These are phyloP conservation scores for Wickerhamomyces sydowiorum DNA, from an alignment of 805 yeast species.

Conservation along the genomic window DNA sequence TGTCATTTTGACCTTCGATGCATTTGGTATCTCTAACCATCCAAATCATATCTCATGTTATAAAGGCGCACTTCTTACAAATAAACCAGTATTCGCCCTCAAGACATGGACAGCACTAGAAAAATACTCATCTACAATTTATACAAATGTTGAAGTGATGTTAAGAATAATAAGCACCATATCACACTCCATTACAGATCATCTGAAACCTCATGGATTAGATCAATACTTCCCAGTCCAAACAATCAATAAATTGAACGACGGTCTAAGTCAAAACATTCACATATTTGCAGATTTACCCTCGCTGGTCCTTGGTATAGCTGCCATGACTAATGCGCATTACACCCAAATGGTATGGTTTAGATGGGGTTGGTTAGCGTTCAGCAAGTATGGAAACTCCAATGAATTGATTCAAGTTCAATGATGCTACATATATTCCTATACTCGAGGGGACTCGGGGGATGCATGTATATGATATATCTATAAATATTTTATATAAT, in stretches of 20 bases:
- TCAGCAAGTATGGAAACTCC: slow-evolving; percentile 70
- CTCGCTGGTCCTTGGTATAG: slow-evolving; percentile 30
- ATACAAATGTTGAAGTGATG: slow-evolving; percentile 5
- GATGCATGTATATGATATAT: background rate
- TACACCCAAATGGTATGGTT: slow-evolving; percentile 93
- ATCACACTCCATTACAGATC: background rate
- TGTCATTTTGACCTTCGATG: slow-evolving; percentile 73
- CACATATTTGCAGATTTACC: slow-evolving; percentile 30
- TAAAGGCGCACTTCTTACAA: slow-evolving; percentile 31
- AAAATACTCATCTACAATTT: slow-evolving; percentile 43
- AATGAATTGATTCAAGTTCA: slow-evolving; percentile 49
- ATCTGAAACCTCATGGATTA: slow-evolving; percentile 6
- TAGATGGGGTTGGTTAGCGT: slow-evolving; percentile 78
- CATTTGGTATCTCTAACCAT: slow-evolving; percentile 76
- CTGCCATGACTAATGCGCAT: slow-evolving; percentile 82
- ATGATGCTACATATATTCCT: slow-evolving; percentile 5
- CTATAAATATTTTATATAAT: background rate
- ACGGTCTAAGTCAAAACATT: slow-evolving; percentile 27
- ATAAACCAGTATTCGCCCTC: slow-evolving; percentile 21
- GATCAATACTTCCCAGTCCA: slow-evolving; percentile 13
- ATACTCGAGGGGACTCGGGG: no score
- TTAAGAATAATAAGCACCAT: slow-evolving; percentile 1
- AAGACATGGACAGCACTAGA: slow-evolving; percentile 27
- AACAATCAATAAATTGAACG: slow-evolving; percentile 17
- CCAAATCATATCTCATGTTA: slow-evolving; percentile 74